Conservation (phyloP, 1,284 basidiomycete genomes). For the Ceratobasidium theobromae region DNA sequence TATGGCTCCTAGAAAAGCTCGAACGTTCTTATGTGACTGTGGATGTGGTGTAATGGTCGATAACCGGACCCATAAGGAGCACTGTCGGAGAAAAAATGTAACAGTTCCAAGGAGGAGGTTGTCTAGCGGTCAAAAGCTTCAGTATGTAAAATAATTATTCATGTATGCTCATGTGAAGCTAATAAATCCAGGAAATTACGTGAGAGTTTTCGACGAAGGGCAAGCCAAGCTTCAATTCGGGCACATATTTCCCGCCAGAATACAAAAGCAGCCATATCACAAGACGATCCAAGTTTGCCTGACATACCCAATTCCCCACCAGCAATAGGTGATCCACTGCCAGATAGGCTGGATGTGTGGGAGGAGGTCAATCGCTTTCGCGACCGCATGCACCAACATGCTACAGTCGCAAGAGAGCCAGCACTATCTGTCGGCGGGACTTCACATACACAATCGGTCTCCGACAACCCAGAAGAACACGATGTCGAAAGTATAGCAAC, state of each 20-base stretch:
- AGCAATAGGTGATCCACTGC: neutral
- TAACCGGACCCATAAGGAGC: no score
- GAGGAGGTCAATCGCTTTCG: neutral
- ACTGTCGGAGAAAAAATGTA: neutral
- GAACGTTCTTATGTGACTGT: neutral
- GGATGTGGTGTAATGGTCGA: neutral
- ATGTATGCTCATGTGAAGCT: neutral
- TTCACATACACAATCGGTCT: neutral
- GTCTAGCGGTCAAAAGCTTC: neutral
- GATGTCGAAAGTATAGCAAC: neutral
- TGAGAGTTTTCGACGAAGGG: neutral
- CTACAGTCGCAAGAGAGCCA: neutral
- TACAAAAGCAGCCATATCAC: no score
- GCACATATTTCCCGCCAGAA: neutral
- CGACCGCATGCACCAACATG: neutral
- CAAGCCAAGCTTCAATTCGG: neutral
- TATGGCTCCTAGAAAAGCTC: neutral
- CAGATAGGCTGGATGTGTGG: neutral
- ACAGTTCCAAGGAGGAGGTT: neutral
- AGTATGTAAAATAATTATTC: neutral
- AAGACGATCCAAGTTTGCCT: no score
- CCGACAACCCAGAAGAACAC: neutral
- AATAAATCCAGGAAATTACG: neutral
- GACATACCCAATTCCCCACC: neutral
- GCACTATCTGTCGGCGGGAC: neutral